Base-by-base conservation (phyloP, 2,329 filamentous ascomycete species). In the Fusarium napiforme region DNA sequence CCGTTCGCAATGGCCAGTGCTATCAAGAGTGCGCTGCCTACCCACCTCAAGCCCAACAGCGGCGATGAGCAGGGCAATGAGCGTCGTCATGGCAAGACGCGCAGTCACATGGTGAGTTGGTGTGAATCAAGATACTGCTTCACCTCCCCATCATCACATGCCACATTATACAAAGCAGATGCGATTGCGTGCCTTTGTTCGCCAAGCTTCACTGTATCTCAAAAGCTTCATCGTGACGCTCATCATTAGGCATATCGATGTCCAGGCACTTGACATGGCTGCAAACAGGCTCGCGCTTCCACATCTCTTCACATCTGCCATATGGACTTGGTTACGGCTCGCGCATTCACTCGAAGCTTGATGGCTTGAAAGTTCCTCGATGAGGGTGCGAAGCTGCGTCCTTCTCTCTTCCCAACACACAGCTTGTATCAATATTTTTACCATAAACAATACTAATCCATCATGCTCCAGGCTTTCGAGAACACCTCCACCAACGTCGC, bases 401-500 rank as follows among this genome's bases (percentile, higher is more conserved):
- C 32, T 28, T 46, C 53, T 52, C 30, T 21, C 52, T 37, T 37
- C 36, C 36, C 11, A 37, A 37, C 36, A 37, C 50, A 36, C 14
- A 37, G 26, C 18, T 10, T 21, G 28, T 40, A 28, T 26, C 19
- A 37, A 37, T 47, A 32, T 56, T 23, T 30, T 14, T 4, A 42
- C 49, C 23, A n/a, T 21, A 11, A 18, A 53, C 40, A 34, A 45
- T 60, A 77, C 79, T 82, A 78, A 83, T 73, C 15, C 55, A 62
- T 28, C 59, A 60, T 68, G 62, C 7, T 34, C 43, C 79, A 98
- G 96, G 96, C 96, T 72, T 99, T 99, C 84, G 96, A 99, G 86
- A 98, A 98, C 90, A 97, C 96, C 78, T 98, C 96, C 64, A 99
- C 96, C 81, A 98, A 94, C 79, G 96, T 99, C 76, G 96, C 96